Conservation (phyloP, 2,329 filamentous ascomycete species). For the Fusarium virguliforme region DNA sequence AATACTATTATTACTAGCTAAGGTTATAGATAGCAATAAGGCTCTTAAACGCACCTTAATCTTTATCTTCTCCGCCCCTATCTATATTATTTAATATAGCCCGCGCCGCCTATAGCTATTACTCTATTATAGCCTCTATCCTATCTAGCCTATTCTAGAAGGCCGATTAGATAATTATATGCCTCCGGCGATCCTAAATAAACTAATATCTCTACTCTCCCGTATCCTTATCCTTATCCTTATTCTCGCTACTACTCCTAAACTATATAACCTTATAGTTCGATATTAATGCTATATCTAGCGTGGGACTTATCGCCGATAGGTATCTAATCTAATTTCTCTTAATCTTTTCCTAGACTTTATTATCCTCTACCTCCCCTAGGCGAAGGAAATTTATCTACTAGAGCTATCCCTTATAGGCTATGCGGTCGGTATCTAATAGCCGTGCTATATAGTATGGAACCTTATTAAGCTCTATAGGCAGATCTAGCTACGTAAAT, state of each 20-base stretch:
- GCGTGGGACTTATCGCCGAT: constrained; percentile 13
- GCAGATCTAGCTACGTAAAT: background rate
- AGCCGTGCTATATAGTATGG: background rate
- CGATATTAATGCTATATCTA: constrained; percentile 2
- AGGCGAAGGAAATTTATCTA: constrained; percentile 5
- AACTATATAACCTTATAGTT: constrained; percentile 15
- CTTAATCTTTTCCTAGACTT: constrained; percentile 10
- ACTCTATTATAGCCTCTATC: constrained; percentile 14
- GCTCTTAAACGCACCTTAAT: constrained; percentile 5
- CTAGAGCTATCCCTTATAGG: constrained; percentile 4
- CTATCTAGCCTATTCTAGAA: constrained; percentile 10
- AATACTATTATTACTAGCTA: background rate
- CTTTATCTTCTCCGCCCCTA: background rate
- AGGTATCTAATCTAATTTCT: constrained; percentile 16
- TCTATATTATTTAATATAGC: constrained; percentile 8
- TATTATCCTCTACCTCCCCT: background rate
- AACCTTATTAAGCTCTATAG: constrained; percentile 1
- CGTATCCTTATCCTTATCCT: background rate
- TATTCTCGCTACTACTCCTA: background rate
- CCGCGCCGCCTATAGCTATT: constrained; percentile 1
- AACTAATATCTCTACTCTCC: too few relatives aligned
- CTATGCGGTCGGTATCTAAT: constrained; percentile 5
- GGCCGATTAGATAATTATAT: constrained; percentile 4
- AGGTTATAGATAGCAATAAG: constrained; percentile 9
- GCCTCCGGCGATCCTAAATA: background rate